Evolutionary conservation across 306 rosid genomes (phyloP), one percentile per base, ranked within the genome.

Genomic region (Medicago arabica): DNA sequence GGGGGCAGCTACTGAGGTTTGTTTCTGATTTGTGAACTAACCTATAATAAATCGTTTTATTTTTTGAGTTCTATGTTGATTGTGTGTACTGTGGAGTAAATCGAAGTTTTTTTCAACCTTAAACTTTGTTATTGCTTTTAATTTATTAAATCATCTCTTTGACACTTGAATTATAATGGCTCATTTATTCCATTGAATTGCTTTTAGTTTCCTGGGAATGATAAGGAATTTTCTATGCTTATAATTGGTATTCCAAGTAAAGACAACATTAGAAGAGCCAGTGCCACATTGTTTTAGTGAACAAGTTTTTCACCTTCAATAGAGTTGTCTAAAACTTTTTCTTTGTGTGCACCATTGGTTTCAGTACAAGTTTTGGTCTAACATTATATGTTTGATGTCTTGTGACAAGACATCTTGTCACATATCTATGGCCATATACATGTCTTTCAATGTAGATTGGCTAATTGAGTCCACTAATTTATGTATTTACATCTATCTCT

Each of bases 1-100:
- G 84, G 99, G 99, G 39, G 80, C 97, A 55, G 93, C 96, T 46
- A 86, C 96, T 15, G 97, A 95, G 99, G 99, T 95, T 75, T 40
- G 85, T 82, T 80, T 89, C 58, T 61, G 39, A 69, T 68, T n/a
- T 67, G 75, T 28, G 31, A 28, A 28, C 31, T 28, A 28, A 28
- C 31, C 31, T 28, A 28, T 28, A 28, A 28, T 28, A 28, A 3
- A 28, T 3, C 31, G 31, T 28, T 28, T 4, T 28, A 28, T 28
- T 28, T 28, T 28, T 3, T 28, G 31, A 28, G 31, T 28, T 28
- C 31, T 15, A 46, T 12, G 53, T 47, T 12, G 15, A 46, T 14
- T 47, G 53, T 44, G n/a, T 44, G 50, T 44, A 44, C 50, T 34
- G 7, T 7, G 38, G 38, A 34, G 38, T 34, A 34, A 34, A 34